Conservation (phyloP, 208 protist genomes). For the Leishmania tarentolae region DNA sequence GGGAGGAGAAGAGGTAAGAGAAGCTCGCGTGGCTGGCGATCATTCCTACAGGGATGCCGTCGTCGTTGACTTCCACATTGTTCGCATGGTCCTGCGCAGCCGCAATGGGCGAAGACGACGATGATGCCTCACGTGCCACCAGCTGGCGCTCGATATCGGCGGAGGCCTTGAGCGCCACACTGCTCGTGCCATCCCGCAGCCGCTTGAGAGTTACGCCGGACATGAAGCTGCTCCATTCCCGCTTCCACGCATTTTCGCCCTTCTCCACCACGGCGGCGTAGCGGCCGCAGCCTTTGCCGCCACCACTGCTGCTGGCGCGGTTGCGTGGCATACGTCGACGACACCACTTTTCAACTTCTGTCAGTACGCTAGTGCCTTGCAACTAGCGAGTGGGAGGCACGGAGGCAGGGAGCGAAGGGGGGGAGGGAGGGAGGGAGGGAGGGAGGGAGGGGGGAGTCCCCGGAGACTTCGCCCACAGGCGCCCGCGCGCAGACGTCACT, state of each 20-base stretch:
- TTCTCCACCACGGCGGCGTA: constrained; percentile 83
- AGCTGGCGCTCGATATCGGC: constrained; percentile 57
- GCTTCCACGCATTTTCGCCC: constrained; percentile 80
- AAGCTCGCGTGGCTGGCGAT: constrained; percentile 38
- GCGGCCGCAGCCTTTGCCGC: constrained; percentile 35
- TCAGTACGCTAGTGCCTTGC: neutral
- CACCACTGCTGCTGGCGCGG: constrained; percentile 10
- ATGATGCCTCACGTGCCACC: neutral
- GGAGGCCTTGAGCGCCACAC: constrained; percentile 53
- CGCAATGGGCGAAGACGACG: neutral
- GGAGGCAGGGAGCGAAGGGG: neutral
- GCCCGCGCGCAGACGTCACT: neutral
- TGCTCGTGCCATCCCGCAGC: constrained; percentile 65
- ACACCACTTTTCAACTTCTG: neutral
- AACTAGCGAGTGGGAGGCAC: neutral
- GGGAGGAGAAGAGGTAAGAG: constrained; percentile 84
- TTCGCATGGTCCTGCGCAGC: neutral
- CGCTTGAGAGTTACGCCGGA: constrained; percentile 76
- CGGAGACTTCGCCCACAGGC: neutral
- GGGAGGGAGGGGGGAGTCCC: neutral
- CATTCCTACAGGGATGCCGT: constrained; percentile 27
- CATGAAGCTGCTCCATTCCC: constrained; percentile 88
- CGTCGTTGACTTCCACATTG: constrained; percentile 19
- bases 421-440: neutral
- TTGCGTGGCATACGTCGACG: constrained; percentile 20